Conservation (phyloP, 371 early-diverging fungal genomes). For the Fennellomyces sp. region DNA sequence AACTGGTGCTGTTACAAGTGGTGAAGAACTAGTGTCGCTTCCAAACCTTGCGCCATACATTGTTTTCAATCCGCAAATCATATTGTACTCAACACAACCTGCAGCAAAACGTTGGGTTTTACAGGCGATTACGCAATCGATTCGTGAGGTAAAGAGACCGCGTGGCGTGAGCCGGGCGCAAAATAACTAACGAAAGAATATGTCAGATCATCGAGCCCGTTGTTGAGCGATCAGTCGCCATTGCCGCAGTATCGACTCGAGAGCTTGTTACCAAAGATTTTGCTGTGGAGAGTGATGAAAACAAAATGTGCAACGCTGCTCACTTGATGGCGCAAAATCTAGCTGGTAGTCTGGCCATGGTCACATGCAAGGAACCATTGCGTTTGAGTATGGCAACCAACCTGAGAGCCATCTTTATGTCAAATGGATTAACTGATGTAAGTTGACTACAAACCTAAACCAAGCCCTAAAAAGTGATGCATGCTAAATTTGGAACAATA, state of each 20-base stretch:
- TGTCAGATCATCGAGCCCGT: slow-evolving; percentile 77
- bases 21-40: slow-evolving; percentile 25
- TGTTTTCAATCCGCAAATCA: slow-evolving; percentile 69
- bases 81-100: slow-evolving; percentile 80
- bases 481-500: slow-evolving; percentile 10
- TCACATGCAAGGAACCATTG: slow-evolving; percentile 94
- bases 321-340: slow-evolving; percentile 92
- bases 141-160: slow-evolving; percentile 70
- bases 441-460: too few relatives aligned
- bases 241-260: slow-evolving; percentile 88
- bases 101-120: slow-evolving; percentile 82
- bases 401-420: slow-evolving; percentile 73
- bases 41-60: slow-evolving; percentile 72
- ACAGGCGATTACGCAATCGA: slow-evolving; percentile 88
- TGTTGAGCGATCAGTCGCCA: slow-evolving; percentile 90
- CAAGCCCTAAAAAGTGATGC: too few relatives aligned
- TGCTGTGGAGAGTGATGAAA: slow-evolving; percentile 90
- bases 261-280: slow-evolving; percentile 94
- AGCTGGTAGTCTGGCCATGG: slow-evolving; percentile 81
- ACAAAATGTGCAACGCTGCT: slow-evolving; percentile 89
- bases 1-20: background rate
- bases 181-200: too few relatives aligned
- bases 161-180: too few relatives aligned
- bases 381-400: slow-evolving; percentile 82
- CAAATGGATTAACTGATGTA: slow-evolving; percentile 84